phyloP scores from a whole-genome alignment of 169 alveolate genomes.

The Condylostoma magnum region DNA sequence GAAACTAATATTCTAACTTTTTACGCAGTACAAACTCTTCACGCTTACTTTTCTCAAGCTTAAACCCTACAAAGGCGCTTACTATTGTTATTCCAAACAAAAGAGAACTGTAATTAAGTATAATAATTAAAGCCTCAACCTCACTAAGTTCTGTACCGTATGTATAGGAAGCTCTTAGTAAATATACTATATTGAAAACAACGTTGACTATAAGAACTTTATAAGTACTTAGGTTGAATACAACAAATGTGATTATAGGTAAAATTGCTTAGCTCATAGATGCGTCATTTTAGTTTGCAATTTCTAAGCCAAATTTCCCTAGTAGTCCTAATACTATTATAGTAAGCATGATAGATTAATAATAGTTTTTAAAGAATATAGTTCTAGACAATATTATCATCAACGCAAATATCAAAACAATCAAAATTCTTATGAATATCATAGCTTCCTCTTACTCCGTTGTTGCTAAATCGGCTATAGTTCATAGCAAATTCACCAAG shows the following conservation, averaged over 20 bases:
- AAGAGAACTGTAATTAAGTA: not conserved
- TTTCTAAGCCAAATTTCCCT: not conserved
- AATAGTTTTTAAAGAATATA: not conserved
- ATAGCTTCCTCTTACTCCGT: not conserved
- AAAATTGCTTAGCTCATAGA: conserved; percentile 24
- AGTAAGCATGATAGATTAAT: not conserved
- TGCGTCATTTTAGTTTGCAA: conserved; percentile 15
- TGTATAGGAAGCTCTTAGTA: not conserved
- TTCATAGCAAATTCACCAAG: conserved; percentile 1
- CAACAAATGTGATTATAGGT: conserved; percentile 18
- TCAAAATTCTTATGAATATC: not conserved
- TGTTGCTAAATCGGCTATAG: conserved; percentile 19
- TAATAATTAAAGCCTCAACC: not conserved
- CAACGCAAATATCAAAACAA: not conserved
- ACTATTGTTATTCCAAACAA: conserved; percentile 13
- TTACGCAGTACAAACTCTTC: conserved; percentile 2
- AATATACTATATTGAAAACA: not conserved
- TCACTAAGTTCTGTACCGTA: not conserved
- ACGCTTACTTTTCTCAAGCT: conserved; percentile 17
- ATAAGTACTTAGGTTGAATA: conserved; percentile 25
- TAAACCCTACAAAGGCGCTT: conserved; percentile 20
- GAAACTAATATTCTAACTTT: conserved; percentile 29
- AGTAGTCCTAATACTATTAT: not conserved
- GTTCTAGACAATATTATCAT: not conserved
- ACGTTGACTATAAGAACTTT: conserved; percentile 18